These are phyloP conservation scores for Trichophyton rubrum DNA, from an alignment of 2,329 filamentous ascomycete genomes.

Conservation along the genomic window DNA sequence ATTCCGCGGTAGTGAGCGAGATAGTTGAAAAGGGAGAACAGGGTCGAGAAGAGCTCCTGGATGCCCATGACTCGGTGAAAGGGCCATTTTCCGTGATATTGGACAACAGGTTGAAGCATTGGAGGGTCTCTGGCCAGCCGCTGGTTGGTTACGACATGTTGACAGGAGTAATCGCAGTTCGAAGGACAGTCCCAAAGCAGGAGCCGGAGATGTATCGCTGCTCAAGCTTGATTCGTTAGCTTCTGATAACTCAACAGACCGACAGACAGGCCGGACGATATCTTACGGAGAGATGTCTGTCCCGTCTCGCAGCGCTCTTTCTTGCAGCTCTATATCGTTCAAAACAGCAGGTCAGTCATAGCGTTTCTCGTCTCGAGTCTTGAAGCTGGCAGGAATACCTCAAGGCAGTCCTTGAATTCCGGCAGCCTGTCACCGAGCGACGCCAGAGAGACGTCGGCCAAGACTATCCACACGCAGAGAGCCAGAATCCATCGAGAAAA, in stretches of 20 bases:
- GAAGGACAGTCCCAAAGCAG: slow-evolving; percentile 83
- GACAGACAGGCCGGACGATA: neutral
- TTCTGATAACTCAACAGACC: no score
- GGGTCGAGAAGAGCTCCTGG: slow-evolving; percentile 86
- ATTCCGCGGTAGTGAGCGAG: slow-evolving; percentile 73
- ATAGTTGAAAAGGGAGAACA: slow-evolving; percentile 89
- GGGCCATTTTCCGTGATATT: slow-evolving; percentile 99
- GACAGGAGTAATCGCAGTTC: slow-evolving; percentile 97
- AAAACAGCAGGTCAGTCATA: neutral
- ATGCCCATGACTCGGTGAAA: slow-evolving; percentile 82
- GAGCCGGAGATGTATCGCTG: slow-evolving; percentile 72
- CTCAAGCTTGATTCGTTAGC: slow-evolving; percentile 2
- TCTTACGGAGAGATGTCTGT: slow-evolving; percentile 58
- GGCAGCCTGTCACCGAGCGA: slow-evolving; percentile 75
- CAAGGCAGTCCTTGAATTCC: slow-evolving; percentile 75
- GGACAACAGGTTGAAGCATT: slow-evolving; percentile 57
- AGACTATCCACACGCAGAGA: slow-evolving; percentile 23
- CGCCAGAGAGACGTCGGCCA: slow-evolving; percentile 41
- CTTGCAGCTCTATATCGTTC: slow-evolving; percentile 54
- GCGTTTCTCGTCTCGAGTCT: neutral
- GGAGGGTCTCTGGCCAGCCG: slow-evolving; percentile 54
- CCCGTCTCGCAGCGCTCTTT: slow-evolving; percentile 63
- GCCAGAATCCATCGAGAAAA: slow-evolving; percentile 18
- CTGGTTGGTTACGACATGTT: slow-evolving; percentile 71
- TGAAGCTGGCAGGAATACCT: slow-evolving; percentile 40